Percentiles rank a stretch among this genome's conserved stretches.
phyloP scores from a whole-genome alignment of 106 monocot species.

The Posidonia australis region DNA sequence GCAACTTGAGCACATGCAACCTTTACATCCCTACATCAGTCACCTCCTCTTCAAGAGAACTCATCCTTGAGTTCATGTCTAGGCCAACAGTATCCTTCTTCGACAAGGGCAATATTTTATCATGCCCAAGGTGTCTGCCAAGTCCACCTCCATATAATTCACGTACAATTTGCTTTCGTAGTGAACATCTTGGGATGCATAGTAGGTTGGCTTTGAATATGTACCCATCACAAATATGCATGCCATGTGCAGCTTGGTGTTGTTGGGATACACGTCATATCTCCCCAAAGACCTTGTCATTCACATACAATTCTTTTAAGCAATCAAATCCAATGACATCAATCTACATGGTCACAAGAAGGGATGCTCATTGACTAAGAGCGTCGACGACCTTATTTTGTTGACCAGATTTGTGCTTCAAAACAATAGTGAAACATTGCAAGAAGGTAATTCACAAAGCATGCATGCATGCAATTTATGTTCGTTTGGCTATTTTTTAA shows the following conservation, averaged over 20 bases:
- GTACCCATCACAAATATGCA: too few relatives aligned
- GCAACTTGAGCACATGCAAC: too few relatives aligned
- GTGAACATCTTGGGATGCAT: background rate
- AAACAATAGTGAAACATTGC: background rate
- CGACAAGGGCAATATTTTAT: background rate
- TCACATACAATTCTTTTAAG: too few relatives aligned
- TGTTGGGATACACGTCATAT: too few relatives aligned
- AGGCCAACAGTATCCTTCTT: conserved; percentile 8
- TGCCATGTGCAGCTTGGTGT: too few relatives aligned
- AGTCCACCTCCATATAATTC: conserved; percentile 5
- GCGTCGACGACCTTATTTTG: conserved; percentile 7
- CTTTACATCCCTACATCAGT: too few relatives aligned
- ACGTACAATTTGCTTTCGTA: background rate
- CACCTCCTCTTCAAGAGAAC: too few relatives aligned
- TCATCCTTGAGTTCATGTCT: too few relatives aligned
- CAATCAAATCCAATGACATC: too few relatives aligned
- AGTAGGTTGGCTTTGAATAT: too few relatives aligned
- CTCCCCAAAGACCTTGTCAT: background rate
- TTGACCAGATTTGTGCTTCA: background rate
- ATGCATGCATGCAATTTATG: background rate
- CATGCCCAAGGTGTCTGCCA: too few relatives aligned
- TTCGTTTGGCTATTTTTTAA: background rate
- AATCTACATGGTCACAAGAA: too few relatives aligned
- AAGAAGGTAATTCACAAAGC: background rate
- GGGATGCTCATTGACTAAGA: background rate